Percentiles rank a stretch among this genome's conserved stretches.
phyloP scores from a whole-genome alignment of 495 filamentous ascomycete genomes.

The Cercophora samala region DNA sequence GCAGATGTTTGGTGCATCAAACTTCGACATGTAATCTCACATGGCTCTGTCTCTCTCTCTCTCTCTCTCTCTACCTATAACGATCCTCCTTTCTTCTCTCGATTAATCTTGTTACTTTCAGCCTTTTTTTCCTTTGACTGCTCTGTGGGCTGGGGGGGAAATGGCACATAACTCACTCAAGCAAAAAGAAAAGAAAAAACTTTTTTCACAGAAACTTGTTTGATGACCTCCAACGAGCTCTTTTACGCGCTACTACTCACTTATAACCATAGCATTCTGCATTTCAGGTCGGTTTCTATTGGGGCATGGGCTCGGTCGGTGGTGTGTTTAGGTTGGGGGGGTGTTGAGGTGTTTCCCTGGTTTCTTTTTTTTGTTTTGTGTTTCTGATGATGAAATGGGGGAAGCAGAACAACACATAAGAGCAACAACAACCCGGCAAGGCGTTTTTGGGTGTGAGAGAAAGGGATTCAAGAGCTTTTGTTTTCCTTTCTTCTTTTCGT shows the following conservation, averaged over 20 bases:
- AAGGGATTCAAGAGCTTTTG: slow-evolving; percentile 16
- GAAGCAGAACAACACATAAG: background rate
- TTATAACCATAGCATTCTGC: slow-evolving; percentile 26
- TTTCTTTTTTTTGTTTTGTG: background rate
- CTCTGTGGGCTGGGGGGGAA: slow-evolving; percentile 10
- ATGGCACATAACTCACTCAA: slow-evolving; percentile 22
- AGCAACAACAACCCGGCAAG: background rate
- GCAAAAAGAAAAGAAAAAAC: slow-evolving; percentile 17
- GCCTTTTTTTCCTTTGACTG: slow-evolving; percentile 5
- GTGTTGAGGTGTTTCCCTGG: background rate
- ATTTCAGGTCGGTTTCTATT: slow-evolving; percentile 32
- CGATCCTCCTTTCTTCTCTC: slow-evolving; percentile 1
- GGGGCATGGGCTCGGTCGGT: slow-evolving; percentile 8
- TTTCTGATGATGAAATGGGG: background rate
- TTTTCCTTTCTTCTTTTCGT: too few relatives aligned
- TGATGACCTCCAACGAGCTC: slow-evolving; percentile 27
- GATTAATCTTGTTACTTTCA: background rate
- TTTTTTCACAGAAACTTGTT: slow-evolving; percentile 12
- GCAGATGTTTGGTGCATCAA: slow-evolving; percentile 68
- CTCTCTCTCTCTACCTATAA: background rate
- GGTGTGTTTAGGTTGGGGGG: background rate
- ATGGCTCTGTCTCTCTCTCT: background rate
- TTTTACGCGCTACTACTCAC: slow-evolving; percentile 4
- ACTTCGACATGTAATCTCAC: slow-evolving; percentile 55
- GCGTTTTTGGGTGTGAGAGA: slow-evolving; percentile 22